Base-by-base conservation (phyloP, 2,329 filamentous ascomycete species). In the Aureobasidium musti region DNA sequence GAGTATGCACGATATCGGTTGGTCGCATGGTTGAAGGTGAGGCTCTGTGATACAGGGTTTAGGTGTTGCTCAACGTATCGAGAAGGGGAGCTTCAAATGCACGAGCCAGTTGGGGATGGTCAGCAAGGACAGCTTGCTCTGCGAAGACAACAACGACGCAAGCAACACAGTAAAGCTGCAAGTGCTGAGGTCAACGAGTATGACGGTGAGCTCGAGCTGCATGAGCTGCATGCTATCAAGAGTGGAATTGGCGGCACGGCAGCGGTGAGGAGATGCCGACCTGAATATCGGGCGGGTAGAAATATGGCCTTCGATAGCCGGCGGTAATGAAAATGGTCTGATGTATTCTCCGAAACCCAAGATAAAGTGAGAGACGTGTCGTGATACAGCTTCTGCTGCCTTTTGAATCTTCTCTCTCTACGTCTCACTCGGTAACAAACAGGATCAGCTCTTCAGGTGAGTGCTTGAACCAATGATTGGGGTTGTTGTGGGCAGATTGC, bases 101-200 rank as follows among this genome's bases (percentile, higher is more conserved):
- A 37, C 57, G 57, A 61, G 57, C 49, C 57, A 61, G 43, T 33
- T 23, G 56, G 39, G 56, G 28, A 60, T 60, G 57, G 57, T 61
- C 57, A 61, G 57, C 56, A 60, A 35, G 28, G 13, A n/a, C 23
- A 35, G 28, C 30, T 41, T 47, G 33, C 7, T 47, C 28, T 52
- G 19, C 13, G 7, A 11, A 43, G 21, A 35, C 28, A 17, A 23
- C 39, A 21, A 33, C 21, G 23, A 23, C 3, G 4, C 11, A 39
- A n/a, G 17, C 23, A 19, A 23, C 14, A 39, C 6, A 13, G n/a
- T 8, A 13, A 7, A 30, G 8, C 45, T 26, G 39, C 10, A 7
- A 23, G n/a, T 33, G 56, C 19, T 33, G 37, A 47, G 19, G 11
- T 60, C 28, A 26, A 26, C 11, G 5, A 47, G 57, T 11, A 5